These are phyloP conservation scores for Pythium utonaiense DNA, from an alignment of 352 stramenopile species.

Conservation along the genomic window DNA sequence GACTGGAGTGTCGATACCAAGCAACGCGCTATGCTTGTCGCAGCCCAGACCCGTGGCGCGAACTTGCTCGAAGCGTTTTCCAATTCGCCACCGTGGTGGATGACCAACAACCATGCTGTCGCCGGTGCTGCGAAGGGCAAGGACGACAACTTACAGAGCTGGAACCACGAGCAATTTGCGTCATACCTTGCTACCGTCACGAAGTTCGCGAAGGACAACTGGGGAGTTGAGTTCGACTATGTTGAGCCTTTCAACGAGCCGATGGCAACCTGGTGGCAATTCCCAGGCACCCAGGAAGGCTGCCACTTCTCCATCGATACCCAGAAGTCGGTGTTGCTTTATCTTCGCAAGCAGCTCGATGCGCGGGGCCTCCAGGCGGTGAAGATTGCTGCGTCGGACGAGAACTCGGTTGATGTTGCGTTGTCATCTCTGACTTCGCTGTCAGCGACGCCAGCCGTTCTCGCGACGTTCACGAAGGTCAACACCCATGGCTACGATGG, in stretches of 20 bases:
- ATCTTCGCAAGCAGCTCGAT: slow-evolving; percentile 38
- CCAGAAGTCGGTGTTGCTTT: slow-evolving; percentile 39
- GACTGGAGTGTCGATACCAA: slow-evolving; percentile 42
- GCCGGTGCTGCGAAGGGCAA: slow-evolving; percentile 35
- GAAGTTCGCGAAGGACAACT: slow-evolving; percentile 38
- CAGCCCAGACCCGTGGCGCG: slow-evolving; percentile 34
- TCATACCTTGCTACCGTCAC: slow-evolving; percentile 43
- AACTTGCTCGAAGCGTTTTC: slow-evolving; percentile 51
- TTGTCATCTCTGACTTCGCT: slow-evolving; percentile 33
- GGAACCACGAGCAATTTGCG: slow-evolving; percentile 45
- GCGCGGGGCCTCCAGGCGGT: slow-evolving; percentile 26
- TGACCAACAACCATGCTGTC: slow-evolving; percentile 50
- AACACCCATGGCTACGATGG: slow-evolving; percentile 61
- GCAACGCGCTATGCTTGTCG: slow-evolving; percentile 41
- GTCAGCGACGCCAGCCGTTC: slow-evolving; percentile 20
- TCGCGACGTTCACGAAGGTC: slow-evolving; percentile 38
- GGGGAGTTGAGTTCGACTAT: slow-evolving; percentile 48
- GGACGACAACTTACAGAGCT: slow-evolving; percentile 46
- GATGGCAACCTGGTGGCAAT: slow-evolving; percentile 46
- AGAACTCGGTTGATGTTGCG: slow-evolving; percentile 43
- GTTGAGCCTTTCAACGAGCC: slow-evolving; percentile 62
- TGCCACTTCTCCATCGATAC: slow-evolving; percentile 44
- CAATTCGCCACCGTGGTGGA: slow-evolving; percentile 66
- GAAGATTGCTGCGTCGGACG: slow-evolving; percentile 40
- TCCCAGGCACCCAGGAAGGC: slow-evolving; percentile 43